phyloP scores from a whole-genome alignment of 768 basidiomycete genomes.

The Lentinus tigrinus region DNA sequence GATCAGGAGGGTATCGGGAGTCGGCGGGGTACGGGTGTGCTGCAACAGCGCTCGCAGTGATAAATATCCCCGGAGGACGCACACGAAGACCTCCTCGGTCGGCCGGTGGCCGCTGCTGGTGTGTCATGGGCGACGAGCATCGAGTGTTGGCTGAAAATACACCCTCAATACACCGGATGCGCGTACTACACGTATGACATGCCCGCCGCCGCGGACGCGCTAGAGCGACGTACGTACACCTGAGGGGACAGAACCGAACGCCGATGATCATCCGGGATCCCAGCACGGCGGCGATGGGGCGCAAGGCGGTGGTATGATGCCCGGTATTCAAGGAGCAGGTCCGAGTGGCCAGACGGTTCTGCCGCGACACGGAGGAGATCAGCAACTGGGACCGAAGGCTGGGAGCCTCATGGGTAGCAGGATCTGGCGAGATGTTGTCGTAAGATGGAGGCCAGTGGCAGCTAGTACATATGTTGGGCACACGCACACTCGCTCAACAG shows the following conservation, averaged over 20 bases:
- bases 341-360: background rate
- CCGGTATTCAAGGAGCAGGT: background rate
- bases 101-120: background rate
- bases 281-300: background rate
- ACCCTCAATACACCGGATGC: background rate
- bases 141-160: background rate
- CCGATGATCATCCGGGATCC: background rate
- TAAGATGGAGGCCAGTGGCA: background rate
- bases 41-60: background rate
- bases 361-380: conserved; percentile 11
- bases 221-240: background rate
- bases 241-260: background rate
- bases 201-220: background rate
- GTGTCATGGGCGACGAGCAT: background rate
- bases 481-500: background rate
- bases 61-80: background rate
- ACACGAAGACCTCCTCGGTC: background rate
- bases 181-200: background rate
- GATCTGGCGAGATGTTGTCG: conserved; percentile 7
- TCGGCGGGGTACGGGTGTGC: background rate
- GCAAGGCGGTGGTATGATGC: background rate
- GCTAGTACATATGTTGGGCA: background rate
- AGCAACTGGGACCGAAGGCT: conserved; percentile 8
- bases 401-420: conserved; percentile 14
- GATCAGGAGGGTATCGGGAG: background rate